Evolutionary conservation across 140 eudicot genomes (phyloP).

Genomic region (Anethum foeniculum): DNA sequence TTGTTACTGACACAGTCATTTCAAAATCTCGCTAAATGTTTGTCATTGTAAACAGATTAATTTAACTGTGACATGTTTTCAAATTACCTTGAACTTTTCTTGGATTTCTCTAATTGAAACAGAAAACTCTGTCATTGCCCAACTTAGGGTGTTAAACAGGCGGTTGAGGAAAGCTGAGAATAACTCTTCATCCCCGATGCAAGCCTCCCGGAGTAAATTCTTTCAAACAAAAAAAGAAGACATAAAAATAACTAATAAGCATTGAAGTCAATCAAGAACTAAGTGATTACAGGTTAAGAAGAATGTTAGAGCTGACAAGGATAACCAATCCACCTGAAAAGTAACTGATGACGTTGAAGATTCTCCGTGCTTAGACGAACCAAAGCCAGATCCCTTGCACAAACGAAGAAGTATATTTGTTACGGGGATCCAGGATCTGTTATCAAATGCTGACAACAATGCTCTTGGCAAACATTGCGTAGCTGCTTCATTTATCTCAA

Average conservation of each 20-base stretch:
- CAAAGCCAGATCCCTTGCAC: conserved; percentile 93
- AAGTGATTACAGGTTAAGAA: background rate
- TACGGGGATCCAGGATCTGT: conserved; percentile 94
- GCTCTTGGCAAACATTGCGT: conserved; percentile 62
- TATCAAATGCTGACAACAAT: conserved; percentile 85
- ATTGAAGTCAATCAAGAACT: background rate
- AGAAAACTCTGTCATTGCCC: conserved; percentile 97
- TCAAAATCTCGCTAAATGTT: background rate
- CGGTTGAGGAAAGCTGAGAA: conserved; percentile 82
- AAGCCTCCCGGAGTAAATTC: conserved; percentile 81
- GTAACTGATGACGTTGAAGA: conserved; percentile 60
- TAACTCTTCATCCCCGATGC: conserved; percentile 65
- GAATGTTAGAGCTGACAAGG: background rate
- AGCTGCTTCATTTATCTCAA: conserved; percentile 89
- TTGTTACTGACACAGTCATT: background rate
- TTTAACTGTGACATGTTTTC: background rate
- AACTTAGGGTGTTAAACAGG: conserved; percentile 81
- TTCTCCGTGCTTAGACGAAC: conserved; percentile 76
- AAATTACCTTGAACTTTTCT: conserved; percentile 67
- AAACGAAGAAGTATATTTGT: conserved; percentile 75
- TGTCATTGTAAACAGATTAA: background rate
- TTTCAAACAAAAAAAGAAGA: conserved; percentile 19
- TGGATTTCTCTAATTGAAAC: conserved; percentile 91
- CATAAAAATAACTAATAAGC: background rate
- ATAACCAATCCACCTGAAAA: conserved; percentile 48